Conservation (phyloP, 208 protist species). For the Tritrichomonas foetus region DNA sequence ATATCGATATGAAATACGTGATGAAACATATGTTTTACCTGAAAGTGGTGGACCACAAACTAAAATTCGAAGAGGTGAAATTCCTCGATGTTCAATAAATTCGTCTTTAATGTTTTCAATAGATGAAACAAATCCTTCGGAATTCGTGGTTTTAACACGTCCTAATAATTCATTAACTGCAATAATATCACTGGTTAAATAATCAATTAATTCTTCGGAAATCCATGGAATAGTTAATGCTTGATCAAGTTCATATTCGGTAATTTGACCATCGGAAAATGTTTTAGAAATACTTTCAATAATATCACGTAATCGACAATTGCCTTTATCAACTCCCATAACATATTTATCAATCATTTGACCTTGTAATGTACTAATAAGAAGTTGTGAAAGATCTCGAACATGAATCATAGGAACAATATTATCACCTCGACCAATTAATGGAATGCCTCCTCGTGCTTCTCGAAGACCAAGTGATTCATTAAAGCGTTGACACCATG, state of each 20-base stretch:
- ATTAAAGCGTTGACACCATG: background rate
- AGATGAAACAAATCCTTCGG: background rate
- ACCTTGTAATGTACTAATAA: background rate
- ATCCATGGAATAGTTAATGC: conserved; percentile 19
- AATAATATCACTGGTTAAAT: background rate
- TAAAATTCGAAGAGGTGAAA: background rate
- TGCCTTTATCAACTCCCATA: conserved; percentile 33
- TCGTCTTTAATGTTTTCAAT: background rate
- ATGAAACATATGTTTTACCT: background rate
- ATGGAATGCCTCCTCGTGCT: background rate
- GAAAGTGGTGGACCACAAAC: conserved; percentile 11
- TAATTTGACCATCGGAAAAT: background rate
- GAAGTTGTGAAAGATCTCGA: background rate
- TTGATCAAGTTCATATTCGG: background rate
- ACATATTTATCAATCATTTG: conserved; percentile 37
- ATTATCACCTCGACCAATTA: background rate
- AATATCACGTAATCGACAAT: background rate
- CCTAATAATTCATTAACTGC: conserved; percentile 4
- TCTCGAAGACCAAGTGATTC: background rate
- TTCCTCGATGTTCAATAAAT: background rate
- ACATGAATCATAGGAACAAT: conserved; percentile 38
- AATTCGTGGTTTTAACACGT: background rate
- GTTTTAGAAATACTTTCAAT: background rate
- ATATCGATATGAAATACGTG: background rate
- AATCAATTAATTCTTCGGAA: background rate